Evolutionary conservation across 495 filamentous ascomycete species (phyloP), one percentile per base, ranked within the genome.

Genomic region (Penicillium herquei): DNA sequence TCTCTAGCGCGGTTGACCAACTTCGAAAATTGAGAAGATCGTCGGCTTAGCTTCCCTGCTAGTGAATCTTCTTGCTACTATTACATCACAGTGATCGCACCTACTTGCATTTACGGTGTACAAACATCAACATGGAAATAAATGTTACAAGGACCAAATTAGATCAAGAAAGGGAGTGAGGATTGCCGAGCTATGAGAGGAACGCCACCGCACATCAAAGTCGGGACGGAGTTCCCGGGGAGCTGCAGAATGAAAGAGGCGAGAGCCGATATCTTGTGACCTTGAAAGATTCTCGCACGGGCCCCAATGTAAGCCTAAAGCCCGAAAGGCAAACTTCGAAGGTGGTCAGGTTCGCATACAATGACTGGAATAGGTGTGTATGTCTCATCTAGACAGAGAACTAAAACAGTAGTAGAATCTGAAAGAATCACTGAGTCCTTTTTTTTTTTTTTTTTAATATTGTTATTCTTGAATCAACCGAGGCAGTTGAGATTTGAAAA

Each of bases 11-110:
- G 31, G 26, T 52, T 16, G 44, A 56, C 39, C 44, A 54, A 16
- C 30, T 49, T 51, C 50, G 45, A 50, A 54, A 54, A 40, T 50
- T 17, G 56, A 37, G 45, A 50, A 30, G 56, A 58, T 58, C 51
- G 56, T 49, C 56, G 26, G 32, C n/a, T 49, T 54, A 51, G 48
- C 45, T 49, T 42, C 30, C 26, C n/a, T 8, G 42, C 35, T 32
- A 37, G 46, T 35, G 37, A 43, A 39, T 44, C 33, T 39, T 33
- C 35, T 14, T 32, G 52, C 32, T 42, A 41, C 39, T 21, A 54
- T 48, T 51, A 51, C 37, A 50, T 50, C 48, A 51, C 35, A 21
- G 41, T 17, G 14, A 42, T 21, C 13, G 11, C 26, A 21, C 11
- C 12, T 37, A 26, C 21, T 26, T 26, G 9, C 17, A 44, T 12